Conservation (phyloP, 441 rosid genomes). For the Jatropha podagrica region DNA sequence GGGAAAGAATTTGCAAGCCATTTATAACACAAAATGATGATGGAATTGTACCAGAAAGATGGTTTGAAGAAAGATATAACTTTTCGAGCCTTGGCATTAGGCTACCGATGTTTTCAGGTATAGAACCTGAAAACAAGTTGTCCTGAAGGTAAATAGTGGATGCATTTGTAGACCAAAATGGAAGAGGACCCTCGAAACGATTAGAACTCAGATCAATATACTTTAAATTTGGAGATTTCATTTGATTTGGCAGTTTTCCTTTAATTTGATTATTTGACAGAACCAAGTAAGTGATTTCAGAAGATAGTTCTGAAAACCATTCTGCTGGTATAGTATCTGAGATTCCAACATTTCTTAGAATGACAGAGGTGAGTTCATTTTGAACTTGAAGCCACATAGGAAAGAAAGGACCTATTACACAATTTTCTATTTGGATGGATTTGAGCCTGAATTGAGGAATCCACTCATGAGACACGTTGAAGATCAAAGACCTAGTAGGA, state of each 20-base stretch:
- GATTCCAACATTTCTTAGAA: constrained; percentile 34
- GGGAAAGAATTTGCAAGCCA: constrained; percentile 37
- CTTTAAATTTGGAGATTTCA: constrained; percentile 30
- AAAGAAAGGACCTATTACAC: constrained; percentile 39
- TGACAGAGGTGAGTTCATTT: constrained; percentile 31
- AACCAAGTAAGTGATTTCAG: constrained; percentile 35
- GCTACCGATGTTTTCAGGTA: constrained; percentile 42
- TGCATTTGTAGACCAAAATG: constrained; percentile 51
- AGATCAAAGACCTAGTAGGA: constrained; percentile 21
- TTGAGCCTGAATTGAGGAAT: constrained; percentile 42
- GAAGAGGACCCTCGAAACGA: constrained; percentile 40
- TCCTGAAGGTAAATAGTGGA: constrained; percentile 41
- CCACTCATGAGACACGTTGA: constrained; percentile 35
- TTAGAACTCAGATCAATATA: constrained; percentile 38
- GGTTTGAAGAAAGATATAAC: constrained; percentile 42
- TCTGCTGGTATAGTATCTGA: constrained; percentile 38
- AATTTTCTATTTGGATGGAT: constrained; percentile 35
- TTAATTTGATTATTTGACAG: constrained; percentile 42
- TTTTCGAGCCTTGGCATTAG: constrained; percentile 51
- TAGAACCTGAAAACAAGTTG: constrained; percentile 54
- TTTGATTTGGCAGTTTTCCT: constrained; percentile 35
- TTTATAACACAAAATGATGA: constrained; percentile 45
- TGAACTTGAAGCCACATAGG: constrained; percentile 48
- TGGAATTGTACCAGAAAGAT: constrained; percentile 44
- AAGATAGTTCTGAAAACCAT: constrained; percentile 39